Evolutionary conservation across 305 asterid genomes (phyloP).

Genomic region (Plantago coronopus): DNA sequence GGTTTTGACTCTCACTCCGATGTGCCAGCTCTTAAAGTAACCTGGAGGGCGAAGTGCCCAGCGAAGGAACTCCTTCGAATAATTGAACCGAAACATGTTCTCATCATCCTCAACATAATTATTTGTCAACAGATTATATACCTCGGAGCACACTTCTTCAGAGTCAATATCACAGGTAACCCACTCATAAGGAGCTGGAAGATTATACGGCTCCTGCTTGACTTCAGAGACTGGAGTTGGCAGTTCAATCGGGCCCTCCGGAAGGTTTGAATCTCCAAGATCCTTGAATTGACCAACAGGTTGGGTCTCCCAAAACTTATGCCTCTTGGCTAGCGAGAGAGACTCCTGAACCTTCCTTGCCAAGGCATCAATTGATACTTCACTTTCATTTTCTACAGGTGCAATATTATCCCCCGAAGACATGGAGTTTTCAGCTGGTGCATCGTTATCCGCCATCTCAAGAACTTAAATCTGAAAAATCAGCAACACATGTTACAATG

Average conservation of each 20-base stretch:
- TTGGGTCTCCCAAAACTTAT: constrained; percentile 74
- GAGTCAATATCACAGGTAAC: constrained; percentile 58
- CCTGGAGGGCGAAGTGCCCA: constrained; percentile 88
- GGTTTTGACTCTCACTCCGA: constrained; percentile 61
- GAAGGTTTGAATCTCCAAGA: constrained; percentile 55
- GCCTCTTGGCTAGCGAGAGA: constrained; percentile 49
- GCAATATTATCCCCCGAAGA: constrained; percentile 28
- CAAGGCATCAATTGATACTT: constrained; percentile 38
- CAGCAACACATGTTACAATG: no score
- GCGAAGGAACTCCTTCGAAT: constrained; percentile 61
- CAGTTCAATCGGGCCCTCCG: constrained; percentile 66
- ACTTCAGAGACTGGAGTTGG: constrained; percentile 59
- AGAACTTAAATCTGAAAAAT: constrained; percentile 10
- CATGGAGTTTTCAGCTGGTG: constrained; percentile 29
- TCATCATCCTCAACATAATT: constrained; percentile 70
- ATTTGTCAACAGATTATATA: constrained; percentile 47
- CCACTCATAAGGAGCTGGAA: constrained; percentile 68
- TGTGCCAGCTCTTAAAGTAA: constrained; percentile 56
- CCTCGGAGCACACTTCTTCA: constrained; percentile 57
- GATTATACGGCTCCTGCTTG: constrained; percentile 66
- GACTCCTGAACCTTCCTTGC: constrained; percentile 55
- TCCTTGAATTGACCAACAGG: constrained; percentile 77
- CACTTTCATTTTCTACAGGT: constrained; percentile 35
- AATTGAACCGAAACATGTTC: constrained; percentile 66
- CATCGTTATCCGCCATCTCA: constrained; percentile 39